Percentiles rank a stretch among this genome's conserved stretches.
Conservation (phyloP, 2,329 filamentous ascomycete species). For the Periglandula ipomoeae region DNA sequence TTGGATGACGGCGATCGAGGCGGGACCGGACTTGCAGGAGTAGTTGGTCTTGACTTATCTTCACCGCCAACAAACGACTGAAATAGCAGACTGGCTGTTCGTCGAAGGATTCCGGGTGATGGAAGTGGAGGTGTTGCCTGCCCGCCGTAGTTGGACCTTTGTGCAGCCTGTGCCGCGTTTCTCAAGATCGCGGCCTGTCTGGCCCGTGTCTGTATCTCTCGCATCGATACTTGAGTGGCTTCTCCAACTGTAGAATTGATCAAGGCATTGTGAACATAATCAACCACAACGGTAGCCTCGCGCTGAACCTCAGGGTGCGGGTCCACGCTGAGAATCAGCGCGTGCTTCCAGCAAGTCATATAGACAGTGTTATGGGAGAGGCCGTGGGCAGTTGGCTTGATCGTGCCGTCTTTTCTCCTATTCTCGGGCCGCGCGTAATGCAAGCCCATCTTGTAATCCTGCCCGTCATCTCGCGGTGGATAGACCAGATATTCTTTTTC, state of each 20-base stretch:
- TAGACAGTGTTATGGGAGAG: conserved; percentile 84
- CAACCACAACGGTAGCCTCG: conserved; percentile 76
- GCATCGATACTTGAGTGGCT: conserved; percentile 62
- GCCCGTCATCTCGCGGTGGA: conserved; percentile 45
- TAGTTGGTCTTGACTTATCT: conserved; percentile 28
- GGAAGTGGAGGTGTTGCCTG: conserved; percentile 35
- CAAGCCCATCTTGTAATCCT: conserved; percentile 52
- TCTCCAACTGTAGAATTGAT: conserved; percentile 67
- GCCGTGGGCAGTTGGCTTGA: conserved; percentile 47
- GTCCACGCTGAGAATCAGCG: conserved; percentile 83
- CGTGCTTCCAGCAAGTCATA: conserved; percentile 87
- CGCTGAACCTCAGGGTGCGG: conserved; percentile 88
- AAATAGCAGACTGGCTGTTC: conserved; percentile 56
- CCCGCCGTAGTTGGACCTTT: conserved; percentile 33
- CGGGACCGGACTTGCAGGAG: conserved; percentile 18
- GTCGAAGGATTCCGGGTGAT: conserved; percentile 50
- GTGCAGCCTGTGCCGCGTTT: conserved; percentile 30
- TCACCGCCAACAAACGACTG: conserved; percentile 46
- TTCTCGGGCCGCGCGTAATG: conserved; percentile 50
- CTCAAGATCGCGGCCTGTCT: conserved; percentile 35
- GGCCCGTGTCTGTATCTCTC: conserved; percentile 55
- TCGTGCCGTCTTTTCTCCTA: conserved; percentile 46
- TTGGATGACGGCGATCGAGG: conserved; percentile 25
- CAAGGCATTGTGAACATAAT: conserved; percentile 72
- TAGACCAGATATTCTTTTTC: conserved; percentile 62